Evolutionary conservation across 192 early-diverging fungal species (phyloP), one percentile per base, ranked within the genome.

Genomic region (Entomortierella lignicola): DNA sequence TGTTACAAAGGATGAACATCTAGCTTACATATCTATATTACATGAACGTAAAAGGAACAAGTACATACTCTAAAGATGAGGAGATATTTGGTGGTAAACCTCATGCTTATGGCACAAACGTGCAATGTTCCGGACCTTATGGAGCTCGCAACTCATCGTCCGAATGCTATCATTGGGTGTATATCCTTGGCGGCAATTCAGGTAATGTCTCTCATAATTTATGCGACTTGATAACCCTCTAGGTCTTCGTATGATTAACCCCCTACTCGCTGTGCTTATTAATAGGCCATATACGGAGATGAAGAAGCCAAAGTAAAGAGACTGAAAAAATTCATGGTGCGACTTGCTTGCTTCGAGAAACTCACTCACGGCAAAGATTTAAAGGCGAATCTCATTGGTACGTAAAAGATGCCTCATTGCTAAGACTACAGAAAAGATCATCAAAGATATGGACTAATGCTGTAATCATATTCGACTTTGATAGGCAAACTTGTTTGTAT

Each of bases 381-480:
- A 37, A 94, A 94, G 61, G 90, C 92, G 0, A 90, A 92, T 29
- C 72, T 92, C 26, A 90, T 93, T 55, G 90, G 92, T 84, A 86
- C 70, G 55, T 29, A 25, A 23, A 8, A 21, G 27, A 29, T 37
- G 3, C 8, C 34, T n/a, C 34, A 37, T 37, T 37, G 34, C 10
- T 10, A 37, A 18, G 29, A 59, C 20, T 41, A 20, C 1, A 4
- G 34, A 39, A 12, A n/a, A n/a, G n/a, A n/a, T n/a, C n/a, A n/a
- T n/a, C n/a, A n/a, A n/a, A n/a, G n/a, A n/a, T n/a, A n/a, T n/a
- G n/a, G n/a, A n/a, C n/a, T n/a, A n/a, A n/a, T n/a, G n/a, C n/a
- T n/a, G n/a, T n/a, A n/a, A n/a, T n/a, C n/a, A n/a, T n/a, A n/a
- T n/a, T n/a, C n/a, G n/a, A n/a, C n/a, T n/a, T 52, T 43, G 6